Conservation (phyloP, 805 yeast species). For the Saccharomyces cerevisiae region DNA sequence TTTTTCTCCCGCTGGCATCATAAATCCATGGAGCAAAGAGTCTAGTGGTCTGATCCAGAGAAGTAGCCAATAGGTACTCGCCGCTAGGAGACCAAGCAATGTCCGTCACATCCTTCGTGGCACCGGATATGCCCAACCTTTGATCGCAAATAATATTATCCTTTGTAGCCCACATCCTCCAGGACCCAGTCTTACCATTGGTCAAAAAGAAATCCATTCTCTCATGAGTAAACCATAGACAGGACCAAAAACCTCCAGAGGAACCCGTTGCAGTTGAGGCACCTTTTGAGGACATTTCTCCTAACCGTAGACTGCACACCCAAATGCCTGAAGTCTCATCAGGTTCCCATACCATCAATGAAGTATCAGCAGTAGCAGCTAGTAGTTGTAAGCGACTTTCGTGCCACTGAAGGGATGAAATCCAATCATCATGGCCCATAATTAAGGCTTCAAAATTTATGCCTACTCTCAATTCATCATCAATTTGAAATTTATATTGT, state of each 20-base stretch:
- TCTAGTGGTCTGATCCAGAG: constrained; percentile 90
- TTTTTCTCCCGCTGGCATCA: constrained; percentile 26
- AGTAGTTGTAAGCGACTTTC: constrained; percentile 46
- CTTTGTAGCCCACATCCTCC: constrained; percentile 59
- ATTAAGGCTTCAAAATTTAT: constrained; percentile 84
- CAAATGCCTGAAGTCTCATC: constrained; percentile 82
- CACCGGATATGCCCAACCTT: constrained; percentile 62
- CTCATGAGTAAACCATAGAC: constrained; percentile 55
- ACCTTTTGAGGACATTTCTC: constrained; percentile 91
- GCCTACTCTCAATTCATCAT: constrained; percentile 36
- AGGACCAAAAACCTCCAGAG: constrained; percentile 62
- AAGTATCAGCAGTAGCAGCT: constrained; percentile 88
- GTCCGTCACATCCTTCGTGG: constrained; percentile 67
- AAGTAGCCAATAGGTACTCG: constrained; percentile 62
- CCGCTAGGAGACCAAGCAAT: constrained; percentile 66
- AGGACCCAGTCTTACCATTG: constrained; percentile 87
- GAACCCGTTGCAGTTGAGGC: constrained; percentile 98
- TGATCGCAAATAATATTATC: constrained; percentile 38
- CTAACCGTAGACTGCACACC: constrained; percentile 73
- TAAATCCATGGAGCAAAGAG: constrained; percentile 57
- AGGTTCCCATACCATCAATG: constrained; percentile 89
- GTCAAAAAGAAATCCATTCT: constrained; percentile 54
- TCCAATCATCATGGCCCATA: constrained; percentile 99
- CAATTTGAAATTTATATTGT: constrained; percentile 50
- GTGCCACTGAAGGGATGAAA: constrained; percentile 78